These are phyloP conservation scores for Penicillium lividum DNA, from an alignment of 495 filamentous ascomycete genomes.

Conservation along the genomic window DNA sequence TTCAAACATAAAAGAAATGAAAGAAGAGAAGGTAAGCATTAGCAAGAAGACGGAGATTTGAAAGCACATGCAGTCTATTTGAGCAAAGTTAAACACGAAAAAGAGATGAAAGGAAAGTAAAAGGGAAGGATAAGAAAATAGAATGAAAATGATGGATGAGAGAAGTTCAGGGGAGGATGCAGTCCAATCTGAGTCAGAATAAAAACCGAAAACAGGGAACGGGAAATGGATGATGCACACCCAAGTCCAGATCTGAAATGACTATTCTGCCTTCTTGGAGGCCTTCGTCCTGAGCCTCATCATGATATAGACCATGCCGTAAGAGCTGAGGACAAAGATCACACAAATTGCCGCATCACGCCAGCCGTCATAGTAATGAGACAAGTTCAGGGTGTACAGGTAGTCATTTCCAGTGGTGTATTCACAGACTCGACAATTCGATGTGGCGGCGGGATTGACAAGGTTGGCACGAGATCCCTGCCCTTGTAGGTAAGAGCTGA, in stretches of 20 bases:
- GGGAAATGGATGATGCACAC: too few relatives aligned
- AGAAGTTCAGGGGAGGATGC: too few relatives aligned
- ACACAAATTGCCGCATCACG: conserved; percentile 46
- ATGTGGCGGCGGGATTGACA: conserved; percentile 51
- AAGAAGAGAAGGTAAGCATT: too few relatives aligned
- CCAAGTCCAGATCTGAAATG: background rate
- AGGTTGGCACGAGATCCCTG: conserved; percentile 54
- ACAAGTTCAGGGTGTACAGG: conserved; percentile 38
- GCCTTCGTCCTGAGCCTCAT: conserved; percentile 50
- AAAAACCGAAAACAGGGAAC: too few relatives aligned
- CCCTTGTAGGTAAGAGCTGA: conserved; percentile 48
- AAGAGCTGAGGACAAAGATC: conserved; percentile 47
- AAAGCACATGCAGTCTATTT: too few relatives aligned
- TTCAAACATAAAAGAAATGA: too few relatives aligned
- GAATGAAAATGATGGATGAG: too few relatives aligned
- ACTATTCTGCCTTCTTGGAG: conserved; percentile 42
- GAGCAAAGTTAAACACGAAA: too few relatives aligned
- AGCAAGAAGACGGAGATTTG: too few relatives aligned
- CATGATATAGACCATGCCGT: conserved; percentile 48
- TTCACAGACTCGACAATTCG: conserved; percentile 60
- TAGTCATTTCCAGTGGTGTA: conserved; percentile 42
- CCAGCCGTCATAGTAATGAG: conserved; percentile 47
- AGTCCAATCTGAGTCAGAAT: too few relatives aligned
- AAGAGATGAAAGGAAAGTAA: too few relatives aligned
- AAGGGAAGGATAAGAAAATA: too few relatives aligned